Evolutionary conservation across 768 basidiomycete species (phyloP), one percentile per base, ranked within the genome.

Genomic region (Tricholoma sp.): DNA sequence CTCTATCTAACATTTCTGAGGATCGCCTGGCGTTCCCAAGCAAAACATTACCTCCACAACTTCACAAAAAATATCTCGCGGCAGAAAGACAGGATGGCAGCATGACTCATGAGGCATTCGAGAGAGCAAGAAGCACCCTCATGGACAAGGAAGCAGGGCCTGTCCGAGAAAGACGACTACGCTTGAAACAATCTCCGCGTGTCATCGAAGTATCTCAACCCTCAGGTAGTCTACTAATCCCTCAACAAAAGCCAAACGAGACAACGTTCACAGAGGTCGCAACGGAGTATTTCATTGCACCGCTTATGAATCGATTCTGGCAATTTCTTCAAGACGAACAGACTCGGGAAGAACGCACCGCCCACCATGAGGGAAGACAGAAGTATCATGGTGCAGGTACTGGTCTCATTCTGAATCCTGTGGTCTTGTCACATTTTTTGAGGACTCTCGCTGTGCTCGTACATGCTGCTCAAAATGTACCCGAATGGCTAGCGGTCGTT

Each of bases 251-350:
- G 29, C 55, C 58, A 59, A 57, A 60, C 54, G 63, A 54, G 8
- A 72, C 69, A 6, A 74, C 79, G 2, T 89, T 88, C 65, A 83
- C 82, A 17, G 78, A 82, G 52, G 73, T 98, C 28, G 93, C 94
- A 0, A 90, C 90, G 0, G 92, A 94, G 65, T 86, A 74, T 70
- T 98, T 98, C 73, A 81, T 97, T 51, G 82, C 86, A 57, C 97
- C 97, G 0, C 75, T 98, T 52, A 81, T 98, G 72, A 89, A 94
- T 62, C 83, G 87, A n/a, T 97, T 98, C 72, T 99, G 94, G 94
- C 66, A 80, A n/a, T 92, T 95, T 72, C 81, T 97, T 45, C 83
- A 90, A 6, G 93, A 96, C 62, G 86, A 91, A 64, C 85, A 89
- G 62, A 77, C 81, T 2, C 80, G 91, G 36, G 89, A 93, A 64